Base-by-base conservation (phyloP, 257 asterid species). In the Asclepias syriaca region DNA sequence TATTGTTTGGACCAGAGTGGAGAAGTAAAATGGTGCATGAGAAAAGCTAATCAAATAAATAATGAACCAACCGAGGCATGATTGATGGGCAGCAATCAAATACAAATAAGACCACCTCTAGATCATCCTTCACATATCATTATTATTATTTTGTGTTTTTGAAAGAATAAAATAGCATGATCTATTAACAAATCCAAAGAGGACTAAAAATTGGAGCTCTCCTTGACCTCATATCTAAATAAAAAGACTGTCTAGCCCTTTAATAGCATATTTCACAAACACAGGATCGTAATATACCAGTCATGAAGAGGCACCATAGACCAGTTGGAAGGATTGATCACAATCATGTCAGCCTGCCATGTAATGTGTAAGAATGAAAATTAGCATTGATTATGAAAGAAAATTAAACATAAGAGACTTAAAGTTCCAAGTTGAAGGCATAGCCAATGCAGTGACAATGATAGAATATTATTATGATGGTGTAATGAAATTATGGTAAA, bases 221-320 rank as follows among this genome's bases (percentile, higher is more conserved):
- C 39, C 64, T 14, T 0, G 14, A 27, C 39, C 9, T 9, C 8
- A 5, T 18, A 5, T 18, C 57, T 8, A 53, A 54, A 54, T 18
- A 18, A 54, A 54, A 50, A 54, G 3, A 54, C 59, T 6, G 27
- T 54, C 24, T 54, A 54, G 59, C 9, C 8, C 19, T 54, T 6
- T n/a, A 54, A 54, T 54, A 18, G 59, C 18, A 58, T 27, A 39
- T 11, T 58, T 60, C 40, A 60, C 19, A 59, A 27, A 21, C 53
- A 71, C n/a, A 45, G 45, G 19, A 45, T 67, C 1, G 6, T 24
- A 7, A 61, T 82, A 43, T 79, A 91, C 94, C 87, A 74, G 78
- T 91, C 97, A 74, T 87, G 90, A 80, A 87, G 67, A 19, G 94
- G 94, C 80, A 87, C 79, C 96, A 89, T 91, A 3, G 97, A 77